A percentile compares a stretch with the other conserved stretches of the same genome.
These are phyloP conservation scores for Leccinum angustisporum DNA, from an alignment of 1,284 basidiomycete species.

Conservation along the genomic window DNA sequence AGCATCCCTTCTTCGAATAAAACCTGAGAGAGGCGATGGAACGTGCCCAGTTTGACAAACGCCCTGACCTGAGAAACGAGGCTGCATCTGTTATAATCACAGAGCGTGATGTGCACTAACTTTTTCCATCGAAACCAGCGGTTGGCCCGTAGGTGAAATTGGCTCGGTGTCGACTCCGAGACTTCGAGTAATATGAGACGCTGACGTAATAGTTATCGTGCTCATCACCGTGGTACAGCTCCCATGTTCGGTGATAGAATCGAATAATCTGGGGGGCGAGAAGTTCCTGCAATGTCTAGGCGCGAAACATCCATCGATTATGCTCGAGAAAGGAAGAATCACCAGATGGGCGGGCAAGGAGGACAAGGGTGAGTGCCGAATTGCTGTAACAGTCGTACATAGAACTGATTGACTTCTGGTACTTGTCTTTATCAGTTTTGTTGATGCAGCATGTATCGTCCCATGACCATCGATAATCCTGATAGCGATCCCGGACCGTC, in stretches of 20 bases:
- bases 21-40: too few species aligned
- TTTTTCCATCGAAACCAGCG: too few species aligned
- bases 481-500: slow-evolving; percentile 2
- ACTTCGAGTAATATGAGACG: too few species aligned
- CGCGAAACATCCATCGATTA: slow-evolving; percentile 22
- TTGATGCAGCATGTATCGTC: slow-evolving; percentile 18
- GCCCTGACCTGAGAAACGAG: too few species aligned
- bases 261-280: slow-evolving; percentile 13
- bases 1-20: too few species aligned
- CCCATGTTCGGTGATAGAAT: slow-evolving; percentile 15
- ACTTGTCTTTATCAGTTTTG: slow-evolving; percentile 1
- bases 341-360: slow-evolving; percentile 3
- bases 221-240: neutral
- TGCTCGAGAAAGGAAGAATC: slow-evolving; percentile 1
- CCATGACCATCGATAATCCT: slow-evolving; percentile 12
- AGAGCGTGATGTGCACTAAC: too few species aligned
- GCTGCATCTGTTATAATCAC: too few species aligned
- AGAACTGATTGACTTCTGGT: slow-evolving; percentile 12
- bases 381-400: slow-evolving; percentile 24
- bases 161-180: too few species aligned
- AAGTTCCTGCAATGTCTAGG: slow-evolving; percentile 20
- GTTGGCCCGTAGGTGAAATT: too few species aligned
- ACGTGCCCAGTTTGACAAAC: too few species aligned
- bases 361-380: slow-evolving; percentile 19
- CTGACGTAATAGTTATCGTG: neutral